Conservation (phyloP, 768 basidiomycete species). For the Amanita jacksonii region DNA sequence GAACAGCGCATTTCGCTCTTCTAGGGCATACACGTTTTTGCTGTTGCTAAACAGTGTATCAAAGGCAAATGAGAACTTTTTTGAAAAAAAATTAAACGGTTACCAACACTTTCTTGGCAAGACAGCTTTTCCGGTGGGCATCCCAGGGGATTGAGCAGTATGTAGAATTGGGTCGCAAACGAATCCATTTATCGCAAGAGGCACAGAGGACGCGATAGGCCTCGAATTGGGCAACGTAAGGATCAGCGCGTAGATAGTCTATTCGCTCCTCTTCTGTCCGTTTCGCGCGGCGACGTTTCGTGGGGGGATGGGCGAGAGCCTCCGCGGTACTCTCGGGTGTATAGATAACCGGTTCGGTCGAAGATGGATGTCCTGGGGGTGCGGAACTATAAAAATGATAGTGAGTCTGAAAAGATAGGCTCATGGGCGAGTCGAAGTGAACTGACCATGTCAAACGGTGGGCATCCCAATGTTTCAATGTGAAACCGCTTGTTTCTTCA, state of each 20-base stretch:
- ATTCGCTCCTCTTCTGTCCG: slow-evolving; percentile 73
- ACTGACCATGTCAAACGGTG: slow-evolving; percentile 54
- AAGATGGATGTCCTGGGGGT: neutral
- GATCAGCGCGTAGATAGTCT: slow-evolving; percentile 57
- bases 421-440: no score
- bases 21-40: slow-evolving; percentile 33
- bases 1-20: slow-evolving; percentile 50
- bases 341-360: slow-evolving; percentile 30
- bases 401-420: neutral
- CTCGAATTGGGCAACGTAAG: slow-evolving; percentile 74
- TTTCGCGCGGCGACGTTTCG: slow-evolving; percentile 65
- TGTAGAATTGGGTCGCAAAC: slow-evolving; percentile 77
- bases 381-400: neutral
- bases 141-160: slow-evolving; percentile 89
- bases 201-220: slow-evolving; percentile 73
- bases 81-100: neutral
- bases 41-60: slow-evolving; percentile 7
- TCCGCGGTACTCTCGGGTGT: slow-evolving; percentile 33
- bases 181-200: slow-evolving; percentile 79
- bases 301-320: slow-evolving; percentile 35
- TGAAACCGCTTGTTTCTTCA: slow-evolving; percentile 51
- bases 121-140: slow-evolving; percentile 74
- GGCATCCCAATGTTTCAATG: slow-evolving; percentile 59
- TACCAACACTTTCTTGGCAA: slow-evolving; percentile 67
- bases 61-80: neutral